These are phyloP conservation scores for Magnaporthiopsis rhizophila DNA, from an alignment of 2,329 filamentous ascomycete genomes.

Conservation along the genomic window DNA sequence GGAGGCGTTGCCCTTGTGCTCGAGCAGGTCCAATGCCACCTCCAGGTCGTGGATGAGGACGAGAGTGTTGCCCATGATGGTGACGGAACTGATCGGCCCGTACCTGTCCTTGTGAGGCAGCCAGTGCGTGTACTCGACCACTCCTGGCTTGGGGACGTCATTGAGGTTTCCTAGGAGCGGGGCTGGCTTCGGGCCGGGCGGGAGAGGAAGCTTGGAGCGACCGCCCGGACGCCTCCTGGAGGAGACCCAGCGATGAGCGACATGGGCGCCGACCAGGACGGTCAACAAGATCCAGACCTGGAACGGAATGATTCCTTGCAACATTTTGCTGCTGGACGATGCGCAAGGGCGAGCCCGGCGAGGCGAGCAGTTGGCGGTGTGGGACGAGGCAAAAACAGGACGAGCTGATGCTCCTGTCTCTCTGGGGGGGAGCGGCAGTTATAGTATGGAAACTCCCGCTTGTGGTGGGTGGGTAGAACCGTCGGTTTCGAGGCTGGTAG, in stretches of 20 bases:
- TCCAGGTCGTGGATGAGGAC: slow-evolving; percentile 28
- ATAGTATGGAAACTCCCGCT: too few relatives aligned
- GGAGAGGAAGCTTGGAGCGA: slow-evolving; percentile 14
- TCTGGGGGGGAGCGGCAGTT: too few relatives aligned
- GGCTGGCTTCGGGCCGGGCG: slow-evolving; percentile 40
- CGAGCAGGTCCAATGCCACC: neutral
- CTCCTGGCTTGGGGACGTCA: slow-evolving; percentile 33
- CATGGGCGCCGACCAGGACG: neutral
- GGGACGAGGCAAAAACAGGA: neutral
- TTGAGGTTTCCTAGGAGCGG: slow-evolving; percentile 41
- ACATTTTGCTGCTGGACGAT: neutral
- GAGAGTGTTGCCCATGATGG: slow-evolving; percentile 29
- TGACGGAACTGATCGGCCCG: slow-evolving; percentile 31
- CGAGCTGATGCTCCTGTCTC: too few relatives aligned
- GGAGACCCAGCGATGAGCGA: neutral
- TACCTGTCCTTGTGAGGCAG: slow-evolving; percentile 29
- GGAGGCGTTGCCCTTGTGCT: neutral
- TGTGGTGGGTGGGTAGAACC: too few relatives aligned
- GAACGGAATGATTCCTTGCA: neutral
- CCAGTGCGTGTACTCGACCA: slow-evolving; percentile 31
- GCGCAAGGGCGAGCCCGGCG: neutral
- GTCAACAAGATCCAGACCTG: neutral
- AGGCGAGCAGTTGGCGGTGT: neutral
- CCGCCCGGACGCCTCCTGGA: neutral
- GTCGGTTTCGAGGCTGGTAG: too few relatives aligned